These are phyloP conservation scores for Nakaseomyces glabratus DNA, from an alignment of 1,139 yeast species.

Conservation along the genomic window DNA sequence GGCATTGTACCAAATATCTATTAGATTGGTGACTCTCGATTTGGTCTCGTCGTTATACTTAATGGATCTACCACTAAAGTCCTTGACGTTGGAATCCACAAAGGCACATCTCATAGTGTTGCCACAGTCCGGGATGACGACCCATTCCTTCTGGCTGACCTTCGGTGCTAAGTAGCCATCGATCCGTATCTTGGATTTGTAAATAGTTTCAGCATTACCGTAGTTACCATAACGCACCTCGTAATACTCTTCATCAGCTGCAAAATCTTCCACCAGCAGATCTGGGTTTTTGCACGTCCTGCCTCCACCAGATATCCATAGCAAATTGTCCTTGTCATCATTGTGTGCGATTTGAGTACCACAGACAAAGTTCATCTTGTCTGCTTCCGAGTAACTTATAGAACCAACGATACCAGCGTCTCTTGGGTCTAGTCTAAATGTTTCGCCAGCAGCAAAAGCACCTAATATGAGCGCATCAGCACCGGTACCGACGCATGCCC, in stretches of 20 bases:
- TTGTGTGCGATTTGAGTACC: conserved; percentile 66
- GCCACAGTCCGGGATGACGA: conserved; percentile 25
- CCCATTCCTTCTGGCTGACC: conserved; percentile 20
- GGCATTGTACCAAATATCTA: conserved; percentile 21
- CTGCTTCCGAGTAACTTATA: conserved; percentile 7
- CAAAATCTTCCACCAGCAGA: conserved; percentile 31
- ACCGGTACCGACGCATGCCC: conserved; percentile 45
- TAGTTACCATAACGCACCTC: conserved; percentile 30
- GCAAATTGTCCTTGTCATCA: conserved; percentile 36
- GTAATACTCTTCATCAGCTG: conserved; percentile 28
- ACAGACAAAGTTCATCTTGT: conserved; percentile 37
- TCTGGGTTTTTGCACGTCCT: conserved; percentile 46
- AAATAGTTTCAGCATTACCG: conserved; percentile 28
- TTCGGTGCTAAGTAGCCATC: conserved; percentile 29
- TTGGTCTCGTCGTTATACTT: conserved; percentile 13
- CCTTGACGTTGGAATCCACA: conserved; percentile 7
- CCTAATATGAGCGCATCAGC: conserved; percentile 58
- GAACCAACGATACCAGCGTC: conserved; percentile 14
- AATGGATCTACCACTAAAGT: conserved; percentile 16
- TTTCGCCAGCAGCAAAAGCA: conserved; percentile 43
- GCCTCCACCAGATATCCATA: conserved; percentile 68
- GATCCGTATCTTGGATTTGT: conserved; percentile 22
- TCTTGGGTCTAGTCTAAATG: conserved; percentile 29
- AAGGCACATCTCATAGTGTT: conserved; percentile 29
- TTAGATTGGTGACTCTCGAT: conserved; percentile 11